Evolutionary conservation across 495 filamentous ascomycete genomes (phyloP).

Genomic region (Aspergillus homomorphus): DNA sequence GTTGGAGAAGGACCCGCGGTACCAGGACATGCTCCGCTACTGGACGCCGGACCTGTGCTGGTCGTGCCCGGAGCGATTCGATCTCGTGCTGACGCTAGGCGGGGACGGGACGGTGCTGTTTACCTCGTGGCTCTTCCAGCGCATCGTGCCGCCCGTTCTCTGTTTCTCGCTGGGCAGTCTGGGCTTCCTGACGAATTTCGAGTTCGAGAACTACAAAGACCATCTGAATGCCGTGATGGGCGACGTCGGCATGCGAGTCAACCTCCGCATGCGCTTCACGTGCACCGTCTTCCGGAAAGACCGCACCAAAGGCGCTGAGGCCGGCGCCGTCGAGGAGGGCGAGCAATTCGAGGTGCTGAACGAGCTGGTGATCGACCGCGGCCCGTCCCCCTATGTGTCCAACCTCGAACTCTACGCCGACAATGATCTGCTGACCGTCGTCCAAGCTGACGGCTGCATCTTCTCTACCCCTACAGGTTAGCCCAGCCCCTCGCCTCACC

Average conservation of each 20-base stretch:
- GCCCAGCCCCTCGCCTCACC: constrained; percentile 3
- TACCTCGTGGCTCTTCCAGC: constrained; percentile 92
- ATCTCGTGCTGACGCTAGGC: constrained; percentile 86
- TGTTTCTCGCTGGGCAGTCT: constrained; percentile 86
- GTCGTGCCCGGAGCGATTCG: constrained; percentile 83
- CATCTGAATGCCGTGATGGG: constrained; percentile 85
- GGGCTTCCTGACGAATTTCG: constrained; percentile 90
- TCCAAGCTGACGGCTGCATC: constrained; percentile 95
- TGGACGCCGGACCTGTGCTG: constrained; percentile 96
- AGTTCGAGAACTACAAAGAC: constrained; percentile 77
- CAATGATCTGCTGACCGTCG: constrained; percentile 85
- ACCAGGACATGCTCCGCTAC: constrained; percentile 76
- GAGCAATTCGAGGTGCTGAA: constrained; percentile 96
- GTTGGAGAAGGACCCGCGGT: constrained; percentile 65
- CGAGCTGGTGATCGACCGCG: constrained; percentile 95
- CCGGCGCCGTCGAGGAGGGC: constrained; percentile 59
- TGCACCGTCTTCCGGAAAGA: constrained; percentile 80
- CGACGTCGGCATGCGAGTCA: constrained; percentile 89
- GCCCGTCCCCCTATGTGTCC: constrained; percentile 94
- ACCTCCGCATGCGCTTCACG: constrained; percentile 95
- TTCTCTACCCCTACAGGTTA: constrained; percentile 90
- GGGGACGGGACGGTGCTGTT: constrained; percentile 91
- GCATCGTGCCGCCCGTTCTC: constrained; percentile 83
- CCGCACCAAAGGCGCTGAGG: constrained; percentile 42
- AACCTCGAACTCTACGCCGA: constrained; percentile 93